phyloP scores from a whole-genome alignment of 2,329 filamentous ascomycete genomes.

The Cladosporium sphaerospermum region DNA sequence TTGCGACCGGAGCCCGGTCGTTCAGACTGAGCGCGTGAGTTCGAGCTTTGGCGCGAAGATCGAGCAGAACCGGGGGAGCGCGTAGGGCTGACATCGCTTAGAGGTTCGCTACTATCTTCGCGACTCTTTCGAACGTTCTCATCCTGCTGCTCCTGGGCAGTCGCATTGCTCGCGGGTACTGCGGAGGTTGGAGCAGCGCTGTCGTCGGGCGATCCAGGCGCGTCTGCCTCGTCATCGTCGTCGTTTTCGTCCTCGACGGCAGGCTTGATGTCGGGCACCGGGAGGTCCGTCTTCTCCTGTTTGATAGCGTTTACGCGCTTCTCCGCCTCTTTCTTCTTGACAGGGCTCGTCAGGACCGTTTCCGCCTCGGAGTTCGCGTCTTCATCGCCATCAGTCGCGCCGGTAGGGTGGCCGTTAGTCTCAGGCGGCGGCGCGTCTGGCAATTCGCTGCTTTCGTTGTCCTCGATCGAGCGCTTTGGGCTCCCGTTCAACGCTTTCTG shows the following conservation, averaged over 20 bases:
- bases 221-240: conserved; percentile 27
- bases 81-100: conserved; percentile 26
- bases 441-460: conserved; percentile 9
- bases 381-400: conserved; percentile 20
- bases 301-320: conserved; percentile 20
- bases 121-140: neutral
- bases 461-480: conserved; percentile 14
- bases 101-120: conserved; percentile 21
- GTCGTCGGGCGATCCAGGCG: conserved; percentile 22
- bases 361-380: conserved; percentile 45
- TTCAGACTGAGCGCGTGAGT: conserved; percentile 26
- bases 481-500: conserved; percentile 10
- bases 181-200: conserved; percentile 21
- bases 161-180: conserved; percentile 18
- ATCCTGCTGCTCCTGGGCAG: conserved; percentile 2
- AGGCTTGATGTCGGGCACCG: conserved; percentile 1
- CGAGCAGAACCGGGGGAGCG: conserved; percentile 20
- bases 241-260: conserved; percentile 25
- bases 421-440: conserved; percentile 10
- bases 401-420: conserved; percentile 6
- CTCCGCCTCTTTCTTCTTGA: conserved; percentile 34
- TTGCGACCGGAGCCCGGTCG: conserved; percentile 13
- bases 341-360: conserved; percentile 41
- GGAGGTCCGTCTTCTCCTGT: conserved; percentile 4
- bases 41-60: conserved; percentile 21